A percentile compares a stretch with the other conserved stretches of the same genome.
Conservation (phyloP, 345 rosid genomes). For the Eucalyptus cloeziana region DNA sequence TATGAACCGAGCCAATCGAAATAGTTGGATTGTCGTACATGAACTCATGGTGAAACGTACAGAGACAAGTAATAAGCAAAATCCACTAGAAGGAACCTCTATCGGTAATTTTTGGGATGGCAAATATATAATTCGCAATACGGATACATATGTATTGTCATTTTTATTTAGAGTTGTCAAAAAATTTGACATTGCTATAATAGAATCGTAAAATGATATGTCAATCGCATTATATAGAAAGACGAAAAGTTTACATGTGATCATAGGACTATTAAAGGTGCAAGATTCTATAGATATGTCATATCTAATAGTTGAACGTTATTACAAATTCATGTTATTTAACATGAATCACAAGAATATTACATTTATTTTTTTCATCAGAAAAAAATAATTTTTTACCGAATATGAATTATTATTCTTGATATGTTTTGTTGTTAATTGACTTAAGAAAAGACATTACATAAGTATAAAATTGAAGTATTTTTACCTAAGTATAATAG, state of each 20-base stretch:
- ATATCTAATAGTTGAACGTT: background rate
- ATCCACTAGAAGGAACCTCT: background rate
- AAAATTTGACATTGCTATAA: background rate
- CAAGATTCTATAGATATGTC: background rate
- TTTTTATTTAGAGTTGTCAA: background rate
- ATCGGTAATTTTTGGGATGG: background rate
- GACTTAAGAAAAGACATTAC: rapidly evolving
- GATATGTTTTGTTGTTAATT: background rate
- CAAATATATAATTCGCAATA: background rate
- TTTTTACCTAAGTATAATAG: background rate
- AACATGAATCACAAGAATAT: background rate
- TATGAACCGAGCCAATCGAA: background rate
- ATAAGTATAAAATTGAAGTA: background rate
- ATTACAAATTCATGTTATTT: too few relatives aligned
- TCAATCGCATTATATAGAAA: too few relatives aligned
- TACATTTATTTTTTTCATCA: background rate
- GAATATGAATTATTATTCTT: background rate
- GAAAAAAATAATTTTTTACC: background rate
- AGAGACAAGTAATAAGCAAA: background rate
- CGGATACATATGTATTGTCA: background rate
- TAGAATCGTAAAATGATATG: rapidly evolving
- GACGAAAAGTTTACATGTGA: too few relatives aligned
- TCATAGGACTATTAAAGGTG: too few relatives aligned
- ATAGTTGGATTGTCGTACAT: background rate
- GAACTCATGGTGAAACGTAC: background rate